Evolutionary conservation across 1,139 yeast genomes (phyloP).

Genomic region (Petasospora rhodanensis): DNA sequence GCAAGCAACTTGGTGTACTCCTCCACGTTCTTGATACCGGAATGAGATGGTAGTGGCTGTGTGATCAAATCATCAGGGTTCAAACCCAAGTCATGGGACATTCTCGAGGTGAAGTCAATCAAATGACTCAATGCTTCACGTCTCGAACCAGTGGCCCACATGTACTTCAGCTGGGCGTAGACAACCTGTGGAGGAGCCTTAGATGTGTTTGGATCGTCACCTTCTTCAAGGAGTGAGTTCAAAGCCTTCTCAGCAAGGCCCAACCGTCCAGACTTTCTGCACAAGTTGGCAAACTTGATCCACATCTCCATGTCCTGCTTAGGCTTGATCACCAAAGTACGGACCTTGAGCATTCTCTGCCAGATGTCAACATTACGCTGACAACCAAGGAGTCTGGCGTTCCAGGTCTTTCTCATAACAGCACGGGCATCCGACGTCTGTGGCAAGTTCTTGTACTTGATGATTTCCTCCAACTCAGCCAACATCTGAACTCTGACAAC

Average conservation of each 20-base stretch:
- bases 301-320: constrained; percentile 97
- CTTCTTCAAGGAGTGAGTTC: constrained; percentile 62
- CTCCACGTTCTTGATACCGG: constrained; percentile 66
- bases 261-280: constrained; percentile 89
- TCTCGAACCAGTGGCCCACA: constrained; percentile 95
- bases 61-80: constrained; percentile 79
- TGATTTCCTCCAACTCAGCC: constrained; percentile 93
- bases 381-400: constrained; percentile 84
- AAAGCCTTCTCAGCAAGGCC: constrained; percentile 91
- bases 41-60: constrained; percentile 83
- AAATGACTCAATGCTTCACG: constrained; percentile 82
- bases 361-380: constrained; percentile 97
- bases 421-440: constrained; percentile 74
- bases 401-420: constrained; percentile 90
- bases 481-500: constrained; percentile 96
- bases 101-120: constrained; percentile 83
- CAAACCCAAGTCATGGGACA: constrained; percentile 83
- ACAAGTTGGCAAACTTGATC: constrained; percentile 95
- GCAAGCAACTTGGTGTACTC: constrained; percentile 87
- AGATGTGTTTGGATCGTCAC: constrained; percentile 54
- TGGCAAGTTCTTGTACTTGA: constrained; percentile 79
- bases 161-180: constrained; percentile 90
- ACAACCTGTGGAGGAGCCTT: constrained; percentile 94
- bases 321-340: constrained; percentile 91
- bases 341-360: constrained; percentile 92